Evolutionary conservation across 208 protist genomes (phyloP).

Genomic region (Crithidia sp.): DNA sequence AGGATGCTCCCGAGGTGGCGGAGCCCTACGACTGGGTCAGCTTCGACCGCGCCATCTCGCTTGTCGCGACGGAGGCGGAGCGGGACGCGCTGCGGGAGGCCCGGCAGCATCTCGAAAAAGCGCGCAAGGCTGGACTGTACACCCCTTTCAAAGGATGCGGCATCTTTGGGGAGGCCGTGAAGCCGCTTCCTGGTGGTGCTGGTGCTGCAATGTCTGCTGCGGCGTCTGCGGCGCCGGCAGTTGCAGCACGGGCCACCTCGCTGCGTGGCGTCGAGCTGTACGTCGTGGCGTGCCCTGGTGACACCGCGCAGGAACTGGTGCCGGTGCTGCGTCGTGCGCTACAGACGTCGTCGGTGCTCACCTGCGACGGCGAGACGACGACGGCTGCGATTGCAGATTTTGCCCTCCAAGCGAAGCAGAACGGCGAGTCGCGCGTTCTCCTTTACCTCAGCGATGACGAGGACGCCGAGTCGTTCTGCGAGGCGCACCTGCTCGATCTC

Average conservation of each 20-base stretch:
- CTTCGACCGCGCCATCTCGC: slow-evolving; percentile 43
- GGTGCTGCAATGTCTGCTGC: neutral
- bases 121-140: slow-evolving; percentile 66
- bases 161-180: slow-evolving; percentile 70
- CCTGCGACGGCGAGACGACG: slow-evolving; percentile 28
- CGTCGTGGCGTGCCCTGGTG: slow-evolving; percentile 51
- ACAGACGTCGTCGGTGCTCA: slow-evolving; percentile 19
- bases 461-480: slow-evolving; percentile 47
- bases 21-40: slow-evolving; percentile 88
- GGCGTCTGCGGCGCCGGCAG: neutral
- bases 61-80: slow-evolving; percentile 54
- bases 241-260: slow-evolving; percentile 3
- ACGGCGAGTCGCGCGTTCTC: slow-evolving; percentile 21
- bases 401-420: slow-evolving; percentile 5
- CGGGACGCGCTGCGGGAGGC: slow-evolving; percentile 52
- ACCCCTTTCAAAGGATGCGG: slow-evolving; percentile 56
- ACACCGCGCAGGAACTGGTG: slow-evolving; percentile 18
- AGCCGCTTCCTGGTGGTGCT: slow-evolving; percentile 9
- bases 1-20: slow-evolving; percentile 55
- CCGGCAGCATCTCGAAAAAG: slow-evolving; percentile 40
- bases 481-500: slow-evolving; percentile 46
- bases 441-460: slow-evolving; percentile 29
- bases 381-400: slow-evolving; percentile 14
- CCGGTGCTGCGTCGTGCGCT: slow-evolving; percentile 18
- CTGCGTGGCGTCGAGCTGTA: slow-evolving; percentile 48